Conservation (phyloP, 2,329 filamentous ascomycete genomes). For the Trichoderma harzianum region DNA sequence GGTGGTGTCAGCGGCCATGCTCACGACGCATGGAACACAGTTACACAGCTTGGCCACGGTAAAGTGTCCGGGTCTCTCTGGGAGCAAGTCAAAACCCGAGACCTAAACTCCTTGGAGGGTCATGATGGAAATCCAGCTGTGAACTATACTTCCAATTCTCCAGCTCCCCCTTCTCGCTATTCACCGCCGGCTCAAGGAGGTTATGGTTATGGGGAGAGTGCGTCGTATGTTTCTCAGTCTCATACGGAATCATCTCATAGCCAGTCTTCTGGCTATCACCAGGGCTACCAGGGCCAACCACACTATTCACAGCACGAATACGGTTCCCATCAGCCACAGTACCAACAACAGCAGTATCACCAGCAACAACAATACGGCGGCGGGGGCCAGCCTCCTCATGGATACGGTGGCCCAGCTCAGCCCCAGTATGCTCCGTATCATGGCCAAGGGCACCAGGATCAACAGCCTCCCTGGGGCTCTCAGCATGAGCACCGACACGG, state of each 20-base stretch:
- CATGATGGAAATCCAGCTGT: slow-evolving; percentile 39
- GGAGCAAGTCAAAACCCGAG: slow-evolving; percentile 58
- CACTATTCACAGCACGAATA: slow-evolving; percentile 29
- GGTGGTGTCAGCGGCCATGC: slow-evolving; percentile 35
- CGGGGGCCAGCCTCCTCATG: slow-evolving; percentile 15
- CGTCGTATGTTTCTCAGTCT: slow-evolving; percentile 27
- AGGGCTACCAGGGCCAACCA: slow-evolving; percentile 12
- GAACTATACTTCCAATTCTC: slow-evolving; percentile 39
- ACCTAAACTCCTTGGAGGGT: slow-evolving; percentile 54
- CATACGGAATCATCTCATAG: slow-evolving; percentile 26
- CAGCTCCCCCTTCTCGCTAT: slow-evolving; percentile 34
- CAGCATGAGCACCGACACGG: slow-evolving; percentile 39
- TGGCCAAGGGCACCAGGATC: slow-evolving; percentile 23
- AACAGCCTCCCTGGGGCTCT: slow-evolving; percentile 33
- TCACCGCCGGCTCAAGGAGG: slow-evolving; percentile 29
- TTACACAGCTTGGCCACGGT: slow-evolving; percentile 50
- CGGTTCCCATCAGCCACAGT: slow-evolving; percentile 22
- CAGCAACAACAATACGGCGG: slow-evolving; percentile 25
- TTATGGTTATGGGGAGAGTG: slow-evolving; percentile 42
- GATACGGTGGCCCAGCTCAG: slow-evolving; percentile 25
- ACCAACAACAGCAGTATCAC: slow-evolving; percentile 21
- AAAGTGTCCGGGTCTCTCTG: slow-evolving; percentile 59
- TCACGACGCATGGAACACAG: slow-evolving; percentile 44
- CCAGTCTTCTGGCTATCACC: slow-evolving; percentile 12
- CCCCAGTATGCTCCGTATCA: slow-evolving; percentile 25